Base-by-base conservation (phyloP, 805 yeast genomes). In the Myxozyma lipomycoides region DNA sequence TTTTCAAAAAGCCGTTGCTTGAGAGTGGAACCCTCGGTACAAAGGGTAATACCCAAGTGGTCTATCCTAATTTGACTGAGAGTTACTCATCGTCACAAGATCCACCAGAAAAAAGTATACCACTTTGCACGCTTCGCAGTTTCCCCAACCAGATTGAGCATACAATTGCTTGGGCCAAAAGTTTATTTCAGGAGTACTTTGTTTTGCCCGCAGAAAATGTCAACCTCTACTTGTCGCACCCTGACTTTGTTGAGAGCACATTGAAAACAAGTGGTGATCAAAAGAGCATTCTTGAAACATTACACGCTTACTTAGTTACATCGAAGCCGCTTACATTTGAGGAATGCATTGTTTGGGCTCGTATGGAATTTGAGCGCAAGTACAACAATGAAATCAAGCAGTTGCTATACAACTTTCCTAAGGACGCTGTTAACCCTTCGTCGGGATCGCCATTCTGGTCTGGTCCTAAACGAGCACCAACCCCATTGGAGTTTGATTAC, bases 161-260 rank as follows among this genome's bases (percentile, higher is more conserved):
- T 67, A 93, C 99, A 1, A 93, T 93, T 71, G 98, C 98, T 19
- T 93, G 99, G 99, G 95, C 98, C 15, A 95, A 95, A 72, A 82
- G 89, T 18, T 75, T 88, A 65, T 93, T 93, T 77, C 93, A 86
- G 74, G 96, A 93, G 19, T 88, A 81, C 64, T 93, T 93, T 69
- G 75, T 81, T 34, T 96, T 91, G 54, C 77, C 88, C n/a, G 90
- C 96, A 18, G 96, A 87, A 69, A 88, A 88, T 63, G 98, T 90
- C 48, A 93, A 93, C 68, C 70, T 87, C 65, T 93, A 89, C 70
- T 73, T 93, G 66, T 75, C 90, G 30, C 96, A 93, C 70, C 93
- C 96, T 55, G 84, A 89, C 71, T 93, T 83, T 69, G 91, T 91
- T 40, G 97, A 91, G 71, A 81, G 83, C 56, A 84, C 95, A 4